A percentile compares a stretch with the other conserved stretches of the same genome.
These are phyloP conservation scores for Pythium dissimile DNA, from an alignment of 352 stramenopile species.

Conservation along the genomic window DNA sequence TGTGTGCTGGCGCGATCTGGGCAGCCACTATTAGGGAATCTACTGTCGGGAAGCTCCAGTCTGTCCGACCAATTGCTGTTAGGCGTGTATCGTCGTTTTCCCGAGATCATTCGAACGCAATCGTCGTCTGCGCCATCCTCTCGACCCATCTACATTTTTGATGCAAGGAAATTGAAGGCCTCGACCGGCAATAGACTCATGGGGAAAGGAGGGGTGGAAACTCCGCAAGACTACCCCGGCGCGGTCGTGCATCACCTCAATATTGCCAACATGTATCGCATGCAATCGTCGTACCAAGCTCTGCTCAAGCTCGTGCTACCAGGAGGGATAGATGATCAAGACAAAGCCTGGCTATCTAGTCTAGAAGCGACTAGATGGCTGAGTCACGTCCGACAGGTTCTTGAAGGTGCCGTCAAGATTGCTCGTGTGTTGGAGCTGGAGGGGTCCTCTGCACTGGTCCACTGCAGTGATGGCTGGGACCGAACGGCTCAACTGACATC, in stretches of 20 bases:
- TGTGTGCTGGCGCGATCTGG: constrained; percentile 81
- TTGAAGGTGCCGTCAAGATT: constrained; percentile 84
- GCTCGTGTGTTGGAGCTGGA: constrained; percentile 82
- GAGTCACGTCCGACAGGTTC: constrained; percentile 75
- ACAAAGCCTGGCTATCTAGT: constrained; percentile 65
- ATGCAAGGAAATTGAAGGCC: constrained; percentile 86
- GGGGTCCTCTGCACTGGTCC: constrained; percentile 76
- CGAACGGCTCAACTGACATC: constrained; percentile 75
- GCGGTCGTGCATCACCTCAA: constrained; percentile 83
- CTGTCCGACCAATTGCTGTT: constrained; percentile 75
- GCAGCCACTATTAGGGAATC: constrained; percentile 73
- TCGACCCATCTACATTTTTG: constrained; percentile 87
- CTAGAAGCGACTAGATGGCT: constrained; percentile 83
- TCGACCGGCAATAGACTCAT: constrained; percentile 88
- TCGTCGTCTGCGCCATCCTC: constrained; percentile 56
- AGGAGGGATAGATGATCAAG: constrained; percentile 56
- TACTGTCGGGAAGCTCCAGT: constrained; percentile 68
- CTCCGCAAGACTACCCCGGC: constrained; percentile 72
- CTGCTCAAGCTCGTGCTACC: constrained; percentile 72
- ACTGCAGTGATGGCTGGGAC: constrained; percentile 89
- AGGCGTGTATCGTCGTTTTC: constrained; percentile 69
- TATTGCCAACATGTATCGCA: constrained; percentile 93
- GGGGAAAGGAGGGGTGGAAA: constrained; percentile 90
- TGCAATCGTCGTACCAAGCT: constrained; percentile 76
- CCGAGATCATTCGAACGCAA: constrained; percentile 79